phyloP scores from a whole-genome alignment of 768 basidiomycete species.

The Leccinum uliginosum region DNA sequence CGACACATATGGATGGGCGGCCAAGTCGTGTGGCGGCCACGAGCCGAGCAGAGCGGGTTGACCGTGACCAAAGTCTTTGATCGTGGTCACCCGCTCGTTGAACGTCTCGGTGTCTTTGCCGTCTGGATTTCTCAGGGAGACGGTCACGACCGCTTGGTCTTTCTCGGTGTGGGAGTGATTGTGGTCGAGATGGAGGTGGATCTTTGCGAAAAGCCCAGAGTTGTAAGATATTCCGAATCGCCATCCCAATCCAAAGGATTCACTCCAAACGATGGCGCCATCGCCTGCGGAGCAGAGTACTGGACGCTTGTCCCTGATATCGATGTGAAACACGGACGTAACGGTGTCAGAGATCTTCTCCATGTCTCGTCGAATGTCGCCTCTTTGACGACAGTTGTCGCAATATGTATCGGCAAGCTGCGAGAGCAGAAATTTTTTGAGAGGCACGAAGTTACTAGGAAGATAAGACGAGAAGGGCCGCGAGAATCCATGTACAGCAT shows the following conservation, averaged over 20 bases:
- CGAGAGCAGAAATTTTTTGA: background rate
- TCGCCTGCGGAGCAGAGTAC: conserved; percentile 7
- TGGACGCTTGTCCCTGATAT: conserved; percentile 19
- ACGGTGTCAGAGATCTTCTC: conserved; percentile 24
- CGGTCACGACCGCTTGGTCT: conserved; percentile 14
- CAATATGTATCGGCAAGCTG: background rate
- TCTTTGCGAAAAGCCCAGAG: conserved; percentile 20
- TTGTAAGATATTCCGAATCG: conserved; percentile 24
- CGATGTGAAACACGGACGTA: conserved; percentile 23
- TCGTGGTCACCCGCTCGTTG: conserved; percentile 14
- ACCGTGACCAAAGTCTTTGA: conserved; percentile 26
- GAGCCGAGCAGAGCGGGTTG: conserved; percentile 23
- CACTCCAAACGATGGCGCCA: conserved; percentile 18
- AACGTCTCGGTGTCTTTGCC: conserved; percentile 1
- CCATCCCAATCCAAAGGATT: conserved; percentile 27
- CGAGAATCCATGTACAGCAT: conserved; percentile 4
- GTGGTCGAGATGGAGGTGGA: conserved; percentile 27
- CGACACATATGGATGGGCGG: conserved; percentile 17
- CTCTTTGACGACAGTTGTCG: background rate
- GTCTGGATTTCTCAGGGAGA: conserved; percentile 7
- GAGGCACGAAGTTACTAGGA: background rate
- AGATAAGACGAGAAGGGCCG: background rate
- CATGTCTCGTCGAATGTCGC: conserved; percentile 3
- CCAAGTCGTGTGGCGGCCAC: conserved; percentile 12
- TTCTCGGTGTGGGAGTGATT: conserved; percentile 18